Evolutionary conservation across 2,329 filamentous ascomycete genomes (phyloP).

Genomic region (Emmonsia crescens): DNA sequence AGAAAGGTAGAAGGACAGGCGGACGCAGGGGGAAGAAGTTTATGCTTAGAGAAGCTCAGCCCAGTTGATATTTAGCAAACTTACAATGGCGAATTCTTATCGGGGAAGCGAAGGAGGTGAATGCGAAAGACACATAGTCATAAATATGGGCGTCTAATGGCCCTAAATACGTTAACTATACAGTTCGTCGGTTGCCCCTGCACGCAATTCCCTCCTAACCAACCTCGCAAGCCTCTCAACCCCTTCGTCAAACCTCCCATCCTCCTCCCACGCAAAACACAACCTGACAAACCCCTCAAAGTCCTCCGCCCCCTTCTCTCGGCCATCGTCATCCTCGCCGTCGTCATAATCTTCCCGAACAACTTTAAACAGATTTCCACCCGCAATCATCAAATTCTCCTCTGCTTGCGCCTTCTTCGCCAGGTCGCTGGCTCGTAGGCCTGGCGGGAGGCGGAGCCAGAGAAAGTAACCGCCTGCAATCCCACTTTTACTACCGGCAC

Average conservation of each 20-base stretch:
- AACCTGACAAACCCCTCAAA: constrained; percentile 54
- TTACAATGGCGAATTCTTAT: too few relatives aligned
- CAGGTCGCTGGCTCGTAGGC: constrained; percentile 45
- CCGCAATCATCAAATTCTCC: constrained; percentile 57
- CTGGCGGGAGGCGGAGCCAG: constrained; percentile 57
- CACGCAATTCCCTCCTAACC: constrained; percentile 20
- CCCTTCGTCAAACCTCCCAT: constrained; percentile 55
- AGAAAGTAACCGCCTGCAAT: constrained; percentile 76
- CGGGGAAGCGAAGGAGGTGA: too few relatives aligned
- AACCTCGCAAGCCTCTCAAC: constrained; percentile 51
- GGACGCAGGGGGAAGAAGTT: neutral
- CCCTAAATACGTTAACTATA: neutral
- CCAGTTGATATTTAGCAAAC: too few relatives aligned
- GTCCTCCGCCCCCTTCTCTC: constrained; percentile 32
- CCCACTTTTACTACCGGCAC: constrained; percentile 21
- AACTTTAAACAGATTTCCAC: constrained; percentile 60
- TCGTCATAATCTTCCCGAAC: constrained; percentile 27
- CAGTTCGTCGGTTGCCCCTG: neutral
- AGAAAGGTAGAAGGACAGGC: neutral
- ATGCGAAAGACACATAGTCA: too few relatives aligned
- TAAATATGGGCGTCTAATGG: neutral
- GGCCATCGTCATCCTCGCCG: neutral
- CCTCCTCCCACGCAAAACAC: constrained; percentile 64
- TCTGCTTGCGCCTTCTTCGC: constrained; percentile 48
- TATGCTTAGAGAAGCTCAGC: neutral